These are phyloP conservation scores for Torrubiellomyces zombiae DNA, from an alignment of 2,329 filamentous ascomycete species.

Conservation along the genomic window DNA sequence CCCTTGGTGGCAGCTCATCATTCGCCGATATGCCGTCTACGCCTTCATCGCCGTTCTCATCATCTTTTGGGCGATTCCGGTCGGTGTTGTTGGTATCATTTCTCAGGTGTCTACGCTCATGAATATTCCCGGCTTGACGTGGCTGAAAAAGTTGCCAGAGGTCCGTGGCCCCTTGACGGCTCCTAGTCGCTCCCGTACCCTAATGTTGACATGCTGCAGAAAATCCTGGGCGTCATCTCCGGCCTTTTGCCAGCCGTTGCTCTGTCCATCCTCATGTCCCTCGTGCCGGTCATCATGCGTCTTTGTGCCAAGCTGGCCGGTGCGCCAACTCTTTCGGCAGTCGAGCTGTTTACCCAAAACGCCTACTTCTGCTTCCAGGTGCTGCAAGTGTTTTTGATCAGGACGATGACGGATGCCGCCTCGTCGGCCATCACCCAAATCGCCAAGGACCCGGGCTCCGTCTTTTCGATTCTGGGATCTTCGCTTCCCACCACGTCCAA, in stretches of 20 bases:
- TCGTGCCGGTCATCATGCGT: constrained; percentile 54
- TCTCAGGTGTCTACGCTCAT: constrained; percentile 67
- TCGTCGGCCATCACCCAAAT: constrained; percentile 50
- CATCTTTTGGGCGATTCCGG: constrained; percentile 67
- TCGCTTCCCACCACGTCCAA: constrained; percentile 74
- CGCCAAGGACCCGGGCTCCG: constrained; percentile 39
- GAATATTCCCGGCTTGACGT: constrained; percentile 50
- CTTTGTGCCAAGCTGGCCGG: constrained; percentile 61
- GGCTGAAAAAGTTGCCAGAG: constrained; percentile 54
- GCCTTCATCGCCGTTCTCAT: constrained; percentile 56
- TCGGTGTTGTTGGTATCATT: constrained; percentile 67
- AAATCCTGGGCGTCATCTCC: constrained; percentile 62
- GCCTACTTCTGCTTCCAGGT: constrained; percentile 85
- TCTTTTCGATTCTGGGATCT: constrained; percentile 48
- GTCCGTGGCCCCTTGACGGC: constrained; percentile 6
- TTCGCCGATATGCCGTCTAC: constrained; percentile 48
- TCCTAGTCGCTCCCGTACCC: constrained; percentile 1
- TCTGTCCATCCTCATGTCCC: constrained; percentile 65
- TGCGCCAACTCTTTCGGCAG: constrained; percentile 58
- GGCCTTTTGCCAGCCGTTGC: constrained; percentile 68
- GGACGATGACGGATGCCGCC: constrained; percentile 66
- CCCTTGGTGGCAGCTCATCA: constrained; percentile 57
- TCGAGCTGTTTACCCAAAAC: constrained; percentile 83
- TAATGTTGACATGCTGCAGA: constrained; percentile 5
- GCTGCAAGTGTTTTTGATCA: constrained; percentile 83